Conservation (phyloP, 495 filamentous ascomycete species). For the Daldinia decipiens region DNA sequence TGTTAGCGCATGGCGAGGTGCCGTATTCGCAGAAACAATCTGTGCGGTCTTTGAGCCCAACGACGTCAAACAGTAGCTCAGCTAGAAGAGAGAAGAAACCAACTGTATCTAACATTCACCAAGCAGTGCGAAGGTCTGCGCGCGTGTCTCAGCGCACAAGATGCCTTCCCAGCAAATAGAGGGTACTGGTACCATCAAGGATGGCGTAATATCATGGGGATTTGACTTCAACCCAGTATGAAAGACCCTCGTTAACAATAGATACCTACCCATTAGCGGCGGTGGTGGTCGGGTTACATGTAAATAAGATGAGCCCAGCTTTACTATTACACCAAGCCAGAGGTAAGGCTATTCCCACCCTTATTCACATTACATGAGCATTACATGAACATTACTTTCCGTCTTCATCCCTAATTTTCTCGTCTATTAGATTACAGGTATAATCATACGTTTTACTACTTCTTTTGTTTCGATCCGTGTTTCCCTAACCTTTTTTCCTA, state of each 20-base stretch:
- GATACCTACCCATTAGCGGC: no score
- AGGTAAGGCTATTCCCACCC: neutral
- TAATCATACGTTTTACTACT: neutral
- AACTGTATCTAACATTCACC: neutral
- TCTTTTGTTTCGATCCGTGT: neutral
- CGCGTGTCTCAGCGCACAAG: neutral
- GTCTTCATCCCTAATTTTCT: neutral
- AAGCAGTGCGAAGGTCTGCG: neutral
- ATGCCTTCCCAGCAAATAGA: neutral
- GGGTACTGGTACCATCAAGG: neutral
- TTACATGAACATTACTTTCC: neutral
- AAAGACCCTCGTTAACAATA: no score
- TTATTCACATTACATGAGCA: neutral
- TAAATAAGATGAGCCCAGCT: neutral
- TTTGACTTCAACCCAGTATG: neutral
- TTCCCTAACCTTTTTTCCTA: neutral
- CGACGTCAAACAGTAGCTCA: neutral
- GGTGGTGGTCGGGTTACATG: no score
- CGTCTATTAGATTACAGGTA: neutral
- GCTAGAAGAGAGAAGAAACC: neutral
- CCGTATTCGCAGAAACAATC: neutral
- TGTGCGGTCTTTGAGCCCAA: neutral
- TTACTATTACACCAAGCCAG: neutral
- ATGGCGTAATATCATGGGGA: neutral
- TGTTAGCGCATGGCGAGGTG: slow-evolving; percentile 13